These are phyloP conservation scores for Fusarium succisae DNA, from an alignment of 2,329 filamentous ascomycete species.

Conservation along the genomic window DNA sequence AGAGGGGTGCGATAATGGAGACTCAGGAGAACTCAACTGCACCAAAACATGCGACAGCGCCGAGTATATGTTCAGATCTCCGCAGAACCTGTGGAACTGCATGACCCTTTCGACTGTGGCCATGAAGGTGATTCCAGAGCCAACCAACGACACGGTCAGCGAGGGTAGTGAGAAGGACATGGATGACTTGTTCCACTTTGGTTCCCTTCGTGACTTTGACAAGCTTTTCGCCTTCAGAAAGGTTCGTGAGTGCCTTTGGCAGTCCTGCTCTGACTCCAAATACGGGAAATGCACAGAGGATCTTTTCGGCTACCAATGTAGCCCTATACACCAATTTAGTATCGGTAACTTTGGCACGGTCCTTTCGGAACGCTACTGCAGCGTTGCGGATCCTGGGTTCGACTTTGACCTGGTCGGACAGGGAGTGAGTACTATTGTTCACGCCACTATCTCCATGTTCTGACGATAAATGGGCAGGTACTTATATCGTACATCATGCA, in stretches of 20 bases:
- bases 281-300: not conserved
- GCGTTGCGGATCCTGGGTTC: not conserved
- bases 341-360: not conserved
- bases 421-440: not conserved
- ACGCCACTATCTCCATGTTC: not conserved
- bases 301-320: not conserved
- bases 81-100: not conserved
- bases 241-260: not conserved
- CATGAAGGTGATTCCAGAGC: not conserved
- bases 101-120: not conserved
- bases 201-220: not conserved
- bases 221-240: not conserved
- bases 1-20: not conserved
- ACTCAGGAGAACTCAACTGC: fast-evolving
- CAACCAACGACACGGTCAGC: not conserved
- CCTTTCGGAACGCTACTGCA: not conserved
- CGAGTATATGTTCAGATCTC: not conserved
- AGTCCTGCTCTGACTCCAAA: not conserved
- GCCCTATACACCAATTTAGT: not conserved
- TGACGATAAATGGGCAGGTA: not conserved
- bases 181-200: not conserved
- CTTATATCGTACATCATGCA: not conserved
- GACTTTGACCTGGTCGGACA: not conserved
- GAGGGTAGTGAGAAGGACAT: not conserved
- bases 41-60: not conserved